A percentile compares a stretch with the other conserved stretches of the same genome.
Conservation (phyloP, 2,329 filamentous ascomycete species). For the Epichloe coenophiala region DNA sequence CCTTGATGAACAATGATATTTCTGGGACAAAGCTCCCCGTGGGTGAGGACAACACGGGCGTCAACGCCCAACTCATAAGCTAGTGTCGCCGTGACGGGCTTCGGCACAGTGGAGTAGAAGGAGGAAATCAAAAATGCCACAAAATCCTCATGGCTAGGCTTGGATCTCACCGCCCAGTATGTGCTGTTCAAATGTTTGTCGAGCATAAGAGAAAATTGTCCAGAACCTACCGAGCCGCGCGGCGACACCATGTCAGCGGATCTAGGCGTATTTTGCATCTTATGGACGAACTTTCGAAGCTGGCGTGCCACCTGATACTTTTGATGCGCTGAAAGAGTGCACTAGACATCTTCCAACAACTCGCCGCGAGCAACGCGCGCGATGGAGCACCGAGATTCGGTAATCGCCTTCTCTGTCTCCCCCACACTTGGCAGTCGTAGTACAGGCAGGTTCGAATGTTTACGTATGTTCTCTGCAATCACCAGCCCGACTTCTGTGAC, state of each 20-base stretch:
- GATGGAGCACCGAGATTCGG: not conserved
- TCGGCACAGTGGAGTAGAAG: conserved; percentile 13
- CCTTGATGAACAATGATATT: conserved; percentile 16
- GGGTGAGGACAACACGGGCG: conserved; percentile 11
- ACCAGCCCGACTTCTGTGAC: conserved; percentile 8
- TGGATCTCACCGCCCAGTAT: conserved; percentile 15
- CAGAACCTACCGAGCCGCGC: conserved; percentile 11
- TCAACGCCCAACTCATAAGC: conserved; percentile 9
- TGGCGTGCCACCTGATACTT: conserved; percentile 15
- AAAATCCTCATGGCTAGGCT: conserved; percentile 9
- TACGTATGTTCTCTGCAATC: conserved; percentile 5
- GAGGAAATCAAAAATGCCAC: conserved; percentile 15
- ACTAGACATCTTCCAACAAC: conserved; percentile 18
- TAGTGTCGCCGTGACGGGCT: conserved; percentile 10
- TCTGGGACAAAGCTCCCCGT: conserved; percentile 16
- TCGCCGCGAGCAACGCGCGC: conserved; percentile 9
- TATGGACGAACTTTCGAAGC: conserved; percentile 14
- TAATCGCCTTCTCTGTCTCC: not conserved
- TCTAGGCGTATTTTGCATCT: conserved; percentile 9
- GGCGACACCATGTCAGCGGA: not conserved
- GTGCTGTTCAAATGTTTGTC: conserved; percentile 16
- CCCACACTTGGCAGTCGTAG: conserved; percentile 6
- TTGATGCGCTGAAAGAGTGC: conserved; percentile 7
- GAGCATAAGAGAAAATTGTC: conserved; percentile 12
- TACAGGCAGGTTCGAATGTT: conserved; percentile 6